Conservation (phyloP, 164 flowering plant genomes). For the Magnolia changhungtana region DNA sequence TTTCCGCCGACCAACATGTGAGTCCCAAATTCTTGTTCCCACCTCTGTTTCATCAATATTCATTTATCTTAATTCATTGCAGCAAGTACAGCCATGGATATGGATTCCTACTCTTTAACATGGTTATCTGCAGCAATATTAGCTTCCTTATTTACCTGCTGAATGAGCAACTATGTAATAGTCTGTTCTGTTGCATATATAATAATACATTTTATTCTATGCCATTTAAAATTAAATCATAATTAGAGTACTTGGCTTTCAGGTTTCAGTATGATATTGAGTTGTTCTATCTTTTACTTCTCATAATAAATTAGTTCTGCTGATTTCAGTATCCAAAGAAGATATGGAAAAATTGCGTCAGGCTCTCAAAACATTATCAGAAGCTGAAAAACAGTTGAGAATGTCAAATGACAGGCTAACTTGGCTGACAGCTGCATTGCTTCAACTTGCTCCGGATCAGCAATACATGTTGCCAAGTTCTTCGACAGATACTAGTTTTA, state of each 20-base stretch:
- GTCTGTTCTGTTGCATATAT: too few relatives aligned
- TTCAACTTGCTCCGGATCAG: conserved; percentile 98
- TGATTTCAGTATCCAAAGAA: conserved; percentile 79
- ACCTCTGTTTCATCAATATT: neutral
- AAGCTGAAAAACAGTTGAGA: conserved; percentile 96
- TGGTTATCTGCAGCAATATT: too few relatives aligned
- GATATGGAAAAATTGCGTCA: conserved; percentile 94
- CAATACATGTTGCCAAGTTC: conserved; percentile 78
- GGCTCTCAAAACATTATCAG: conserved; percentile 93
- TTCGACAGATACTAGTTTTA: conserved; percentile 68
- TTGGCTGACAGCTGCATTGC: conserved; percentile 97
- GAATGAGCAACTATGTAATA: too few relatives aligned
- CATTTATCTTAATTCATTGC: neutral
- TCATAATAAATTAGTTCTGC: neutral
- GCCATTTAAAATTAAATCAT: neutral
- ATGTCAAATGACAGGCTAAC: conserved; percentile 87
- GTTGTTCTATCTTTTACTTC: neutral
- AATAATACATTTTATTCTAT: neutral
- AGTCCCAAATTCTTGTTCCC: conserved; percentile 27
- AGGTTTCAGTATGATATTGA: neutral
- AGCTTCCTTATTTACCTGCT: too few relatives aligned
- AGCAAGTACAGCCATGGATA: neutral
- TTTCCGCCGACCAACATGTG: conserved; percentile 71
- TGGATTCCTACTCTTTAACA: neutral
- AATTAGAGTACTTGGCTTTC: neutral